Evolutionary conservation across 148 eudicot species (phyloP), one percentile per base, ranked within the genome.

Genomic region (Rhododendron kiyosumense): DNA sequence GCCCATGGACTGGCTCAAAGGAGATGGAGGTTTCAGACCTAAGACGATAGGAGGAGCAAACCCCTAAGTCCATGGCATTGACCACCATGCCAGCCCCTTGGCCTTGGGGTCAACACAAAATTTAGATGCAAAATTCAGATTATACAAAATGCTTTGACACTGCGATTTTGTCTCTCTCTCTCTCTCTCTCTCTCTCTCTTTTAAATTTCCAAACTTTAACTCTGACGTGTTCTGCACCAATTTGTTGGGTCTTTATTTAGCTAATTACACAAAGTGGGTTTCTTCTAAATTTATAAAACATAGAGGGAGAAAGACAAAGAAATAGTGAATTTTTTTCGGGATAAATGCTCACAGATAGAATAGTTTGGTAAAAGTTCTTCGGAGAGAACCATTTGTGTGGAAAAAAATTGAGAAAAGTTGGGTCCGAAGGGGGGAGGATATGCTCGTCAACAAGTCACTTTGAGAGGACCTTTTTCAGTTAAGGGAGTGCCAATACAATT

Each of bases 151-250:
- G 26, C 26, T 59, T 59, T 59, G 65, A 59, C 65, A 5, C n/a
- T 20, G 65, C 61, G 22, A 59, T 59, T 20, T 59, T 59, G 26
- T 59, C 61, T 17, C 22, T 18, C 0, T 15, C 1, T 17, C 0
- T 22, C 1, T 0, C 0, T 13, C 1, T 54, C 5, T 17, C 0
- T 22, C 1, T 0, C 0, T 13, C 1, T 54, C 5, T 41, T 6
- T 38, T 5, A 0, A 32, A 41, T 41, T 59, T 59, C 65, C 8
- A 0, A 59, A 59, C 65, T 59, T 22, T 5, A 22, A 22, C 65
- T 22, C 26, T 59, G n/a, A 59, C 8, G 26, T 59, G 22, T 59
- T 59, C 65, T 59, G 10, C 65, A 20, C 22, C 65, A 59, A 22
- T 59, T 59, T 54, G 2, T 6, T 59, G 26, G 65, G n/a, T 59